Evolutionary conservation across 495 filamentous ascomycete genomes (phyloP), one percentile per base, ranked within the genome.

Genomic region (Filosporella fistucella): DNA sequence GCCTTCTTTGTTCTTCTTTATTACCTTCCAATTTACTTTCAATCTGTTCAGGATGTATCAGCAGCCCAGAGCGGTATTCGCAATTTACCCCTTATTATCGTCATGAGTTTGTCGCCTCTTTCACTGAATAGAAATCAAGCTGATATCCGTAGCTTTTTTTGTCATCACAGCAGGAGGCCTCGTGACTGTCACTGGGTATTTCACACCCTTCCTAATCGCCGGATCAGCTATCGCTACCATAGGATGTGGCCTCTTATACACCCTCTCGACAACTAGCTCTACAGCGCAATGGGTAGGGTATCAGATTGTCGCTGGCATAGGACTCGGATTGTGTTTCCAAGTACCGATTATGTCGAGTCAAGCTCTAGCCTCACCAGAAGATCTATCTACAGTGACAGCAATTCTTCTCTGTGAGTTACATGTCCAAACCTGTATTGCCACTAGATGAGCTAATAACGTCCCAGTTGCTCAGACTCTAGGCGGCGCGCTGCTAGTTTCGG

Each of bases 1-100:
- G 59, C 74, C 0, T 82, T 84, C 58, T 77, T 87, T 45, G 56
- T 83, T 14, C 54, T 80, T 11, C 59, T 78, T 16, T 84, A 75
- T 55, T 78, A 82, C 68, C 65, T 90, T 12, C 86, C 89, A 0
- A 80, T 89, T 52, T 91, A 80, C 77, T 89, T 91, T 68, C 86
- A 91, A 55, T 81, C 85, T 4, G 78, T 90, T 60, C 81, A 86
- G 50, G 78, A 74, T 43, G 80, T 42, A 1, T 42, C 43, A 4
- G 35, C 50, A 7, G 32, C 44, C n/a, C 7, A 42, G 17, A 42
- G 35, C 28, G 50, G 50, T 11, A 41, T 53, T 23, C 43, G 50
- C 24, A 53, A 47, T 14, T 20, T 53, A 12, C 89, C 89, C 1
- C 69, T 86, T 63, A 76, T 94, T 21, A 70, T 93, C 35, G 18